phyloP scores from a whole-genome alignment of 2,329 filamentous ascomycete species.

The Xylariomycetidae sp. region DNA sequence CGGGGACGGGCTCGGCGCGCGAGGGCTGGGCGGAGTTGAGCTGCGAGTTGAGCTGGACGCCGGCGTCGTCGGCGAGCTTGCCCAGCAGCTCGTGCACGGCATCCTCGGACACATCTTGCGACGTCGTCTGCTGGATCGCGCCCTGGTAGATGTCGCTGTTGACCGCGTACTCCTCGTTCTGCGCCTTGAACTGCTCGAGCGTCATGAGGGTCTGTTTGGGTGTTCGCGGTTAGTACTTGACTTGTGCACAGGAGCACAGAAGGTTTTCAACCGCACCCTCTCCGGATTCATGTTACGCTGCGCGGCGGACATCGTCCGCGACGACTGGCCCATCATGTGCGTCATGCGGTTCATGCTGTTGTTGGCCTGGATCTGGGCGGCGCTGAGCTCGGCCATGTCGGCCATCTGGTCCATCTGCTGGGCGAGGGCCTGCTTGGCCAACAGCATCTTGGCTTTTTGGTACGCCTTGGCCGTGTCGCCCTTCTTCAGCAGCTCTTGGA shows the following conservation, averaged over 20 bases:
- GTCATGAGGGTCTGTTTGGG: constrained; percentile 46
- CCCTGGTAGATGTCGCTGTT: constrained; percentile 69
- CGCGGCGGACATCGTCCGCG: constrained; percentile 51
- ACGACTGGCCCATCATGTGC: constrained; percentile 56
- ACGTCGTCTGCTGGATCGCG: constrained; percentile 71
- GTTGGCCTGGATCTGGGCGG: constrained; percentile 58
- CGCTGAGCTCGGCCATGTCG: constrained; percentile 56
- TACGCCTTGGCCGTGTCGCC: constrained; percentile 59
- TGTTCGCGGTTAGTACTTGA: background rate
- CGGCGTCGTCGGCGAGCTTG: constrained; percentile 82
- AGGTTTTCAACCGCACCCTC: constrained; percentile 31
- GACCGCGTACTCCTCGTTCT: constrained; percentile 3
- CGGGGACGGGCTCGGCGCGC: constrained; percentile 46
- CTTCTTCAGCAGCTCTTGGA: constrained; percentile 56
- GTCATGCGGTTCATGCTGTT: constrained; percentile 62
- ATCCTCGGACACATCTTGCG: constrained; percentile 65
- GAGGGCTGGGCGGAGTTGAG: constrained; percentile 53
- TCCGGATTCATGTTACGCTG: constrained; percentile 55
- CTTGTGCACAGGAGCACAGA: background rate
- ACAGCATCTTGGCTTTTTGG: constrained; percentile 57
- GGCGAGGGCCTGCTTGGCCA: constrained; percentile 56
- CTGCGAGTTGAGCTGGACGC: constrained; percentile 73
- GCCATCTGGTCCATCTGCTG: constrained; percentile 60
- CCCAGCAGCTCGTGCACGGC: constrained; percentile 81
- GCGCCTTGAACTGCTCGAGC: constrained; percentile 47